Evolutionary conservation across 164 flowering plant genomes (phyloP).

Genomic region (Brasenia schreberi): DNA sequence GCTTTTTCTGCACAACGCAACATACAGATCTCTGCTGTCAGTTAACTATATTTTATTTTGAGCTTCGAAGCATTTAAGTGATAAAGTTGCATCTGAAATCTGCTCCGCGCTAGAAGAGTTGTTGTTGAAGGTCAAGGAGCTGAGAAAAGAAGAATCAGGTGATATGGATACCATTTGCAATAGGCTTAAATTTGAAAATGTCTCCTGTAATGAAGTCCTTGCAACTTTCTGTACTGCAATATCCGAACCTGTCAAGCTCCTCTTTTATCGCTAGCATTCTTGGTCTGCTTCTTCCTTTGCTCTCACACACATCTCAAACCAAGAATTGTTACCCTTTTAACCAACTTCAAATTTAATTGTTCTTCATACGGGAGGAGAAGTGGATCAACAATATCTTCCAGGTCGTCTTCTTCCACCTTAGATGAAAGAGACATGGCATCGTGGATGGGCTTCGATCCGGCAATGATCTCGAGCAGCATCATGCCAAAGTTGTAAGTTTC

Average conservation of each 20-base stretch:
- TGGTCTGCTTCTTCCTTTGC: conserved; percentile 47
- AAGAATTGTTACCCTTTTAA: conserved; percentile 43
- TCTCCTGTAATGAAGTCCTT: conserved; percentile 49
- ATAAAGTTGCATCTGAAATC: no score
- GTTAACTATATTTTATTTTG: no score
- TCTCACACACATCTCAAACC: conserved; percentile 59
- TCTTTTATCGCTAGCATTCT: conserved; percentile 50
- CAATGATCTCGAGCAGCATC: conserved; percentile 46
- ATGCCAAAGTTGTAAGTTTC: conserved; percentile 49
- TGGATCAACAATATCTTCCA: conserved; percentile 73
- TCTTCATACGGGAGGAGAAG: conserved; percentile 49
- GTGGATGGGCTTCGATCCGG: conserved; percentile 30
- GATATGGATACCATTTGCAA: conserved; percentile 90
- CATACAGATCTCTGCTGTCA: no score
- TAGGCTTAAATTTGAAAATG: conserved; percentile 75
- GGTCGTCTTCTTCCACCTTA: conserved; percentile 42
- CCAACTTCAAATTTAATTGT: conserved; percentile 37
- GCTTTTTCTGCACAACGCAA: no score
- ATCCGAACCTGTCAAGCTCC: conserved; percentile 33
- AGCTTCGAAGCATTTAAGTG: no score
- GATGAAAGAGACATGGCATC: conserved; percentile 23
- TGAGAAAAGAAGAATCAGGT: conserved; percentile 37
- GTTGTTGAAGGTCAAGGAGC: not conserved
- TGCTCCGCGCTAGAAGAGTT: not conserved
- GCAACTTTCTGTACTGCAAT: conserved; percentile 24